A percentile compares a stretch with the other conserved stretches of the same genome.
phyloP scores from a whole-genome alignment of 306 rosid species.

The Cucurbita moschata region DNA sequence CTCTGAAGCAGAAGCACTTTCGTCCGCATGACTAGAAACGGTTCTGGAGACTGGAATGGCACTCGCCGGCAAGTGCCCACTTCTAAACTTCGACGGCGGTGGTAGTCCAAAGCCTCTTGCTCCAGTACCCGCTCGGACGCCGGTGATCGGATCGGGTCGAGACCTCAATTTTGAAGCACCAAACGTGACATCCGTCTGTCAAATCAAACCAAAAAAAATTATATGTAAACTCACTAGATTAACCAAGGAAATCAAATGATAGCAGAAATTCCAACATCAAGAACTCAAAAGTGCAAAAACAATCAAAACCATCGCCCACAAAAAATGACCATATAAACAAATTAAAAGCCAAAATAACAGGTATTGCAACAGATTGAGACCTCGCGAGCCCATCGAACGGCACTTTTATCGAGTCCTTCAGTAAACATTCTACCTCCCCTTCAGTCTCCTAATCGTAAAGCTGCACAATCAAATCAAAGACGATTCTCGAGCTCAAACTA shows the following conservation, averaged over 20 bases:
- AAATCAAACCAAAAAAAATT: not conserved
- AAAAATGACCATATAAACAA: not conserved
- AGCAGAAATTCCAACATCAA: conserved; percentile 7
- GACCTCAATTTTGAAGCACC: conserved; percentile 33
- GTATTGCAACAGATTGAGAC: conserved; percentile 18
- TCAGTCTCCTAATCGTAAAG: not conserved
- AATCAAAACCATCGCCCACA: not conserved
- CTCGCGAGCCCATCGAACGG: conserved; percentile 86
- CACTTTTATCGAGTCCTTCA: conserved; percentile 71
- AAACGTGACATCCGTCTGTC: conserved; percentile 31
- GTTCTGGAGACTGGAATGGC: conserved; percentile 37
- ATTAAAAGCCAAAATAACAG: not conserved
- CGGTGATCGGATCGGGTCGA: conserved; percentile 43
- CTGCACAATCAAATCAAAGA: not conserved
- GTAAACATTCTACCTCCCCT: conserved; percentile 46
- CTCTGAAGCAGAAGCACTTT: conserved; percentile 54
- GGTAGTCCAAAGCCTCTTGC: conserved; percentile 72
- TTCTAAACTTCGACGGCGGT: conserved; percentile 72
- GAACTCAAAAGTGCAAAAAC: not conserved
- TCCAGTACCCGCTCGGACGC: conserved; percentile 24
- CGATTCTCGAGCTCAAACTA: not conserved
- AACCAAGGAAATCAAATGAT: not conserved
- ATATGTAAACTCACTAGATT: not conserved
- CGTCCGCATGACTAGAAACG: conserved; percentile 22
- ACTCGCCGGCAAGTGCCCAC: conserved; percentile 69